Evolutionary conservation across 2,329 filamentous ascomycete genomes (phyloP).

Genomic region (Colletotrichum simmondsii): DNA sequence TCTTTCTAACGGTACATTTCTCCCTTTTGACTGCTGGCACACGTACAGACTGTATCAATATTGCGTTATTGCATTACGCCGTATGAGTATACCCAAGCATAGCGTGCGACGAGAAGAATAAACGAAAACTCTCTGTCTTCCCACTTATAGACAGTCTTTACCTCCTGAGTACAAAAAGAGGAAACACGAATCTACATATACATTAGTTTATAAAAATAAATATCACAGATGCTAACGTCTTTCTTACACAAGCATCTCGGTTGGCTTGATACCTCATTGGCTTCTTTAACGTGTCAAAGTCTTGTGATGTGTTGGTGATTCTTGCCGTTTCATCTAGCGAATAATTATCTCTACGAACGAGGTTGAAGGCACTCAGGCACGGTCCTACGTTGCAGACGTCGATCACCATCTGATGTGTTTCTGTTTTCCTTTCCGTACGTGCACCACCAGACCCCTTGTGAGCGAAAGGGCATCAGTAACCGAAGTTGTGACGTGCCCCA

Average conservation of each 20-base stretch:
- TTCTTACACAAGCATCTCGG: neutral
- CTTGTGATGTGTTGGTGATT: neutral
- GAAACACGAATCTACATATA: neutral
- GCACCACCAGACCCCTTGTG: neutral
- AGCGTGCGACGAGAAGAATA: conserved; percentile 18
- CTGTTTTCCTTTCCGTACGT: neutral
- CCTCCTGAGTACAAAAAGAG: neutral
- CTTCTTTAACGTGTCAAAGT: too few species aligned
- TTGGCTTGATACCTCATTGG: conserved; percentile 1
- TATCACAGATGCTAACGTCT: neutral
- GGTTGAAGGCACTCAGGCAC: conserved; percentile 1
- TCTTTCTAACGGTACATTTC: neutral
- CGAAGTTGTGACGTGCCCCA: neutral
- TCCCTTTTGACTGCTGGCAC: neutral
- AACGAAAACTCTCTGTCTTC: neutral
- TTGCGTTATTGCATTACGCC: conserved; percentile 20
- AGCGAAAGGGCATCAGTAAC: neutral
- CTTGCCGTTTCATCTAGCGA: conserved; percentile 7
- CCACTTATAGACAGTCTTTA: conserved; percentile 23
- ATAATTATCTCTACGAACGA: neutral
- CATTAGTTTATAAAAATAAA: conserved; percentile 9
- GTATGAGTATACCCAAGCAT: conserved; percentile 22
- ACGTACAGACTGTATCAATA: conserved; percentile 14
- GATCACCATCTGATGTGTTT: conserved; percentile 20
- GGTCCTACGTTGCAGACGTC: conserved; percentile 11